phyloP scores from a whole-genome alignment of 2,329 filamentous ascomycete genomes.

The Pezicula rhizophila region DNA sequence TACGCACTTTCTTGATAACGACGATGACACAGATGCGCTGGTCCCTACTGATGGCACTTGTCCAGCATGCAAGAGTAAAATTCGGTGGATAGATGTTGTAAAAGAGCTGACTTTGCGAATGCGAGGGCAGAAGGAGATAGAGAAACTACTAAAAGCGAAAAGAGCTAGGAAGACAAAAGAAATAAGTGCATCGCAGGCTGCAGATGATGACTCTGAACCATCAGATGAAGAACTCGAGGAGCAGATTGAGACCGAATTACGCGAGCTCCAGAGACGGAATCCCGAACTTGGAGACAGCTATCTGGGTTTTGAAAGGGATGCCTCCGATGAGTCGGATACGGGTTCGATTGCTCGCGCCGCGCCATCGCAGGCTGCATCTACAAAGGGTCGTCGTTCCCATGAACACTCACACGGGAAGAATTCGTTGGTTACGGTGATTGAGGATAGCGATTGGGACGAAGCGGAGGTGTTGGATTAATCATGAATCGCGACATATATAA shows the following conservation, averaged over 20 bases:
- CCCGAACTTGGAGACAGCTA: slow-evolving; percentile 9
- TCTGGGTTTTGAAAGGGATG: slow-evolving; percentile 9
- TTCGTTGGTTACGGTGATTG: slow-evolving; percentile 37
- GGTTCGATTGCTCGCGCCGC: slow-evolving; percentile 13
- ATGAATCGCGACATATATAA: too few relatives aligned
- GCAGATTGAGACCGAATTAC: slow-evolving; percentile 1
- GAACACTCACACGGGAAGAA: slow-evolving; percentile 8
- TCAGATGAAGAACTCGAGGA: slow-evolving; percentile 8
- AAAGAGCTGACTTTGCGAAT: slow-evolving; percentile 73
- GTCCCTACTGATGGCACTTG: slow-evolving; percentile 66
- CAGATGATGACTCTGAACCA: slow-evolving; percentile 8
- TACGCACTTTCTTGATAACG: slow-evolving; percentile 39
- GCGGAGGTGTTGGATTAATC: slow-evolving; percentile 35
- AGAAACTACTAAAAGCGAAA: slow-evolving; percentile 55
- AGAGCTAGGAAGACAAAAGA: slow-evolving; percentile 11
- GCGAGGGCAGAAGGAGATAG: slow-evolving; percentile 64
- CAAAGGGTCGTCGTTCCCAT: slow-evolving; percentile 4
- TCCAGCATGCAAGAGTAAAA: slow-evolving; percentile 56
- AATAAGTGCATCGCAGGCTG: slow-evolving; percentile 9
- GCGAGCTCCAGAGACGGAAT: slow-evolving; percentile 5
- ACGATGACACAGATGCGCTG: slow-evolving; percentile 32
- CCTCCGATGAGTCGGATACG: slow-evolving; percentile 17
- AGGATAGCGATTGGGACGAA: slow-evolving; percentile 50
- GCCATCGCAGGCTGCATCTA: not conserved
- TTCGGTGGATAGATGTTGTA: slow-evolving; percentile 73